Evolutionary conservation across 495 filamentous ascomycete genomes (phyloP), one percentile per base, ranked within the genome.

Genomic region (Darksidea phi): DNA sequence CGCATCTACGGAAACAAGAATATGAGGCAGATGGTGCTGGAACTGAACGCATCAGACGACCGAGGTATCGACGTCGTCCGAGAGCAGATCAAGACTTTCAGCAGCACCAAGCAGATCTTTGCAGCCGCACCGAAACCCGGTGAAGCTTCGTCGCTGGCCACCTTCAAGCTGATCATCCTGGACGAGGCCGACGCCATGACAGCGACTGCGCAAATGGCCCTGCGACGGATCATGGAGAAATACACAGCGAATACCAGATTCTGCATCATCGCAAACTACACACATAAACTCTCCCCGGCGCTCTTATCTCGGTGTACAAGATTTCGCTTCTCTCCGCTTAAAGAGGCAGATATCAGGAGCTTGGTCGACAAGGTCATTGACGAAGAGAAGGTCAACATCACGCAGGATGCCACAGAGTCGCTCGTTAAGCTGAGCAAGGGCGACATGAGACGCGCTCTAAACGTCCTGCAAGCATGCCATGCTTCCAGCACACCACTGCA

Each of bases 101-200:
- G 90, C 25, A 95, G 88, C 65, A 87, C 85, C 26, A 86, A 88
- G 67, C 82, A 85, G 59, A 86, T 87, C 54, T 88, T 87, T 74
- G 76, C 79, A 23, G 77, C 82, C 34, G 79, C 78, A 1, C 78
- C 84, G 17, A 72, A 74, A 26, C 67, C 79, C 34, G 72, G 76
- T 45, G 74, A 75, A 46, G 73, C 74, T 5, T 72, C 74, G n/a
- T 73, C 77, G 5, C 78, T 96, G 20, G 89, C 85, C 0, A 79
- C 79, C 6, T 99, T 87, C 78, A 99, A 99, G 75, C 84, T 99
- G 67, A 97, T 97, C 71, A 90, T 99, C 54, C 82, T 99, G 21
- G 94, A 99, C 75, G 94, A 99, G 75, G 94, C 94, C 28, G 94
- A 99, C 71, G 94, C 95, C 17, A 97, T 99, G 94, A 99, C 94